Conservation (phyloP, 768 basidiomycete species). For the Suillus spraguei region DNA sequence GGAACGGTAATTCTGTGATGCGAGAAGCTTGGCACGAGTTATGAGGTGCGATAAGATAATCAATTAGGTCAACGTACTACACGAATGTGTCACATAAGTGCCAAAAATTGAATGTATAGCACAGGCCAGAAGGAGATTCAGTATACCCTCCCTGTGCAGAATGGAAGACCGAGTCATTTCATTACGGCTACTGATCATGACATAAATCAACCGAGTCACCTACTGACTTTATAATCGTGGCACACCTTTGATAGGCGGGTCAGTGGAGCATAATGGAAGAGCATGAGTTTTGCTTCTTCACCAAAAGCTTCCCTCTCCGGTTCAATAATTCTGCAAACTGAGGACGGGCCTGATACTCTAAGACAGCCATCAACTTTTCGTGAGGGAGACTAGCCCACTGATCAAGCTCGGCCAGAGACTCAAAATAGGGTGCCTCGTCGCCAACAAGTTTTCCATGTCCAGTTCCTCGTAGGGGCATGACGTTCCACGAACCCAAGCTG, state of each 20-base stretch:
- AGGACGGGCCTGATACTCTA: slow-evolving; percentile 41
- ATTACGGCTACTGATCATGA: slow-evolving; percentile 24
- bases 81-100: slow-evolving; percentile 66
- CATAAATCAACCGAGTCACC: slow-evolving; percentile 20
- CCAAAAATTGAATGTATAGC: slow-evolving; percentile 87
- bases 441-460: slow-evolving; percentile 25
- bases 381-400: slow-evolving; percentile 46
- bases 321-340: slow-evolving; percentile 19
- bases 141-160: slow-evolving; percentile 70
- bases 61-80: slow-evolving; percentile 53
- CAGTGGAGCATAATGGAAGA: slow-evolving; percentile 18
- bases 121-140: slow-evolving; percentile 59
- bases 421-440: slow-evolving; percentile 49
- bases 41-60: not conserved
- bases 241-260: slow-evolving; percentile 29
- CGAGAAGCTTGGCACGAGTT: slow-evolving; percentile 60
- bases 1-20: slow-evolving; percentile 81
- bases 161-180: slow-evolving; percentile 20
- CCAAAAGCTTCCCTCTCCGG: slow-evolving; percentile 58
- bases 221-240: slow-evolving; percentile 36
- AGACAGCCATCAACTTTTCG: slow-evolving; percentile 40
- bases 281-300: slow-evolving; percentile 34
- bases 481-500: slow-evolving; percentile 4
- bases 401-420: slow-evolving; percentile 60
- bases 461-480: slow-evolving; percentile 30